Conservation (phyloP, 495 filamentous ascomycete genomes). For the Penicillium mononematosum region DNA sequence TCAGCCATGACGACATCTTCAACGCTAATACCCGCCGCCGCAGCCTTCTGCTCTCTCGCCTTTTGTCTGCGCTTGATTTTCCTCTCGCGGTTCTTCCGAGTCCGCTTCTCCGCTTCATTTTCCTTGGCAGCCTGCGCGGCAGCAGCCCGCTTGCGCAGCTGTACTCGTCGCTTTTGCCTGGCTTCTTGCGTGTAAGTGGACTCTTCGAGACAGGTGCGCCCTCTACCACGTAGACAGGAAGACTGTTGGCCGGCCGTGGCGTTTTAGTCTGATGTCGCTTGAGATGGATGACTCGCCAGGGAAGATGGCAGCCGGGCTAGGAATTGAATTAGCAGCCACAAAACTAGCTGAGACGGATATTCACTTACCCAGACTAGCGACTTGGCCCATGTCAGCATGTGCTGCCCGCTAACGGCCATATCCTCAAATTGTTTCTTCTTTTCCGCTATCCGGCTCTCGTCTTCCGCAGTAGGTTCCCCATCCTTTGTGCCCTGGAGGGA, state of each 20-base stretch:
- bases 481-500: constrained; percentile 23
- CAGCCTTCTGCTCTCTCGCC: constrained; percentile 44
- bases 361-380: constrained; percentile 39
- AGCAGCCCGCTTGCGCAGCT: constrained; percentile 38
- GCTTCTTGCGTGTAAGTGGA: constrained; percentile 43
- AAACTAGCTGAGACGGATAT: neutral
- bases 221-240: constrained; percentile 29
- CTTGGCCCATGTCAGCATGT: constrained; percentile 39
- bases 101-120: constrained; percentile 47
- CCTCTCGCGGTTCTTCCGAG: constrained; percentile 45
- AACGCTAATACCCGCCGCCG: constrained; percentile 21
- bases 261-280: constrained; percentile 42
- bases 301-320: constrained; percentile 44
- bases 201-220: constrained; percentile 26
- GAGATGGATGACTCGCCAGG: constrained; percentile 45
- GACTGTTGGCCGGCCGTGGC: constrained; percentile 27
- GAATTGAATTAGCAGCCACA: neutral
- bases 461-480: constrained; percentile 1
- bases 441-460: constrained; percentile 16
- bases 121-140: constrained; percentile 35
- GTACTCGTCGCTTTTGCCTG: constrained; percentile 49
- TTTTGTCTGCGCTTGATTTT: constrained; percentile 49
- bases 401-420: constrained; percentile 39
- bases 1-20: constrained; percentile 15
- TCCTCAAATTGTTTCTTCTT: constrained; percentile 40